A percentile compares a stretch with the other conserved stretches of the same genome.
phyloP scores from a whole-genome alignment of 805 yeast species.

The Ogataea thermomethanolica region DNA sequence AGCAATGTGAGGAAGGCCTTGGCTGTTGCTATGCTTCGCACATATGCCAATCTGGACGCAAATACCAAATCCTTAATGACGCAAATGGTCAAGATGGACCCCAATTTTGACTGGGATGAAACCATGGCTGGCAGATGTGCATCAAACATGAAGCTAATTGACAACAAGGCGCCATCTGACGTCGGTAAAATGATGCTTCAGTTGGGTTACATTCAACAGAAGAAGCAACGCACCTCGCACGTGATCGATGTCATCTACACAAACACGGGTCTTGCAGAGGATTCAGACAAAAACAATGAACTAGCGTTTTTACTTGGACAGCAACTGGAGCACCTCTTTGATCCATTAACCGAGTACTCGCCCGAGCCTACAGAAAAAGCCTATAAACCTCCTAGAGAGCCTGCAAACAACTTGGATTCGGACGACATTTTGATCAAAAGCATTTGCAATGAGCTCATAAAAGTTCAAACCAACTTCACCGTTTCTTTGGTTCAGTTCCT shows the following conservation, averaged over 20 bases:
- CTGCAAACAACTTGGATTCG: slow-evolving; percentile 18
- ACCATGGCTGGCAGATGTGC: slow-evolving; percentile 82
- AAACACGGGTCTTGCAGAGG: slow-evolving; percentile 19
- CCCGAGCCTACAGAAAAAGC: slow-evolving; percentile 80
- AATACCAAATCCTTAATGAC: slow-evolving; percentile 16
- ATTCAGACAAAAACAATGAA: slow-evolving; percentile 60
- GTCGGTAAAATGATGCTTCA: slow-evolving; percentile 55
- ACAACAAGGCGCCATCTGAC: slow-evolving; percentile 48
- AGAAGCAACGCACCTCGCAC: slow-evolving; percentile 42
- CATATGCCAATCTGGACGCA: slow-evolving; percentile 55
- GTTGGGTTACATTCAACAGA: slow-evolving; percentile 54
- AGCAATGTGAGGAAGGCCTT: slow-evolving; percentile 69
- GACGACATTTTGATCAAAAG: slow-evolving; percentile 40
- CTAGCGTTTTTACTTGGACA: slow-evolving; percentile 76
- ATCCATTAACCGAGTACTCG: slow-evolving; percentile 85
- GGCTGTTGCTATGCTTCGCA: slow-evolving; percentile 69
- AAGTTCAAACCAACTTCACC: slow-evolving; percentile 72
- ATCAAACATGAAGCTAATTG: slow-evolving; percentile 53
- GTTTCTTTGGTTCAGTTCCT: slow-evolving; percentile 67
- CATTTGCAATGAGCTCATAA: slow-evolving; percentile 62
- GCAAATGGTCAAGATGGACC: slow-evolving; percentile 19
- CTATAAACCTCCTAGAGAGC: slow-evolving; percentile 56
- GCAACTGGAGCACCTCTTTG: slow-evolving; percentile 84
- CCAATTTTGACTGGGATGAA: slow-evolving; percentile 61
- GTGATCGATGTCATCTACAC: slow-evolving; percentile 75